Evolutionary conservation across 2,329 filamentous ascomycete genomes (phyloP).

Genomic region (Claviceps quebecensis): DNA sequence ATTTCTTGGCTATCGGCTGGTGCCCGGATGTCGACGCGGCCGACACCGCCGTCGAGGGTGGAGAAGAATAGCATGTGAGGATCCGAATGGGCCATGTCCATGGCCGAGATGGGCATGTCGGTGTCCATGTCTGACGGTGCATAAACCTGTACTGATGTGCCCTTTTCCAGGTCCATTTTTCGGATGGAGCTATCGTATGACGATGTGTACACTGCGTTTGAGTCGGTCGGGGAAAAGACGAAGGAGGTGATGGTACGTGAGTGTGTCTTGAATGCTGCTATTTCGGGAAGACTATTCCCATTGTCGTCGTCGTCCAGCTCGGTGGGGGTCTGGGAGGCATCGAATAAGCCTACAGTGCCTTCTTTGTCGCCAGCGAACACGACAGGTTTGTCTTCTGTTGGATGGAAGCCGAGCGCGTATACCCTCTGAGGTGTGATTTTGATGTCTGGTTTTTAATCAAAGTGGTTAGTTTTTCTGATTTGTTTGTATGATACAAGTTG

Average conservation of each 20-base stretch:
- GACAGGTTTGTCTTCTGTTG: conserved; percentile 69
- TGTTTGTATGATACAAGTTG: no score
- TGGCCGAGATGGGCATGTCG: conserved; percentile 68
- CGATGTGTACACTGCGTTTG: conserved; percentile 64
- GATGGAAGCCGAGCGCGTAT: conserved; percentile 81
- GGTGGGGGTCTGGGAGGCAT: conserved; percentile 60
- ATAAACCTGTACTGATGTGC: conserved; percentile 67
- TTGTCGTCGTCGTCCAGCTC: conserved; percentile 49
- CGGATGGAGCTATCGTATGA: conserved; percentile 92
- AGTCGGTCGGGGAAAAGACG: conserved; percentile 58
- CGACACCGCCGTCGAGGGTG: conserved; percentile 68
- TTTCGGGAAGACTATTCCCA: conserved; percentile 54
- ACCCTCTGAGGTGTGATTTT: conserved; percentile 82
- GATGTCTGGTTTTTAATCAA: conserved; percentile 43
- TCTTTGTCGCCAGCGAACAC: conserved; percentile 92
- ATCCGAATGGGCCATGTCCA: conserved; percentile 62
- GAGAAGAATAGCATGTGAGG: conserved; percentile 73
- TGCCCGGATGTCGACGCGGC: conserved; percentile 64
- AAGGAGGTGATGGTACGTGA: conserved; percentile 79
- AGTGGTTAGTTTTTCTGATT: no score
- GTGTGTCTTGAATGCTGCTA: conserved; percentile 83
- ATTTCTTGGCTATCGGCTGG: conserved; percentile 42
- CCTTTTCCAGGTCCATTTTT: conserved; percentile 69
- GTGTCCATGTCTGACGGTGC: conserved; percentile 54
- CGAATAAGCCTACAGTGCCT: conserved; percentile 79